phyloP scores from a whole-genome alignment of 805 yeast genomes.

The Tetrapisispora pingtungensis region DNA sequence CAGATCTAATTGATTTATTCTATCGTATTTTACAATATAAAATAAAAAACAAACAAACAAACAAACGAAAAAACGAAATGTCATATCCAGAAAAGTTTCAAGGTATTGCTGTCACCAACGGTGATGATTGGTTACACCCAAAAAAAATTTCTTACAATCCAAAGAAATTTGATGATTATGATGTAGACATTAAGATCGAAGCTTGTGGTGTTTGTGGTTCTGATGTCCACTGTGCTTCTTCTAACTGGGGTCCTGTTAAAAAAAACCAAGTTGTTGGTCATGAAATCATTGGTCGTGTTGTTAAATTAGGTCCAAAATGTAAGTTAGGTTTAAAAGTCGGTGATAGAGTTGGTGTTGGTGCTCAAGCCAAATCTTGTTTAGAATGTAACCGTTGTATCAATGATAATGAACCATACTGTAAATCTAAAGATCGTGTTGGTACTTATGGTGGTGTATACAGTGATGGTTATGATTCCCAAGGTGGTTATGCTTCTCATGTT shows the following conservation, averaged over 20 bases:
- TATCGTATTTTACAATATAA: no score
- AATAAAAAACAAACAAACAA: no score
- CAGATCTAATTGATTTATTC: no score
- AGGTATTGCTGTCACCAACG: slow-evolving; percentile 47
- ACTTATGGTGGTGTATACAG: slow-evolving; percentile 40
- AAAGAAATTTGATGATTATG: slow-evolving; percentile 35
- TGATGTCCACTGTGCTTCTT: slow-evolving; percentile 30
- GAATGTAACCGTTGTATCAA: slow-evolving; percentile 51
- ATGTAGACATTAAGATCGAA: slow-evolving; percentile 48
- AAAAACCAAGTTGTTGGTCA: slow-evolving; percentile 51
- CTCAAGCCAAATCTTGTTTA: slow-evolving; percentile 51
- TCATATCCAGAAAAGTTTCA: slow-evolving; percentile 37
- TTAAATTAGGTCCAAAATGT: slow-evolving; percentile 48
- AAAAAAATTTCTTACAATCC: slow-evolving; percentile 41
- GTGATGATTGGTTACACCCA: slow-evolving; percentile 47
- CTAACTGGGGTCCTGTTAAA: slow-evolving; percentile 17
- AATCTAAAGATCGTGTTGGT: slow-evolving; percentile 26
- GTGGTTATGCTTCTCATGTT: slow-evolving; percentile 62
- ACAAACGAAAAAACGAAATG: not conserved
- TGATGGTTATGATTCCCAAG: slow-evolving; percentile 43
- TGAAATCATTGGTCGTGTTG: slow-evolving; percentile 53
- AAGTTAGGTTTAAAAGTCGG: slow-evolving; percentile 44
- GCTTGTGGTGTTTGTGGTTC: slow-evolving; percentile 63
- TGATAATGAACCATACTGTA: slow-evolving; percentile 51
- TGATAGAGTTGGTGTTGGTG: slow-evolving; percentile 75